Base-by-base conservation (phyloP, 225 moss, liverwort and hornwort genomes). In the Lunularia cruciata region DNA sequence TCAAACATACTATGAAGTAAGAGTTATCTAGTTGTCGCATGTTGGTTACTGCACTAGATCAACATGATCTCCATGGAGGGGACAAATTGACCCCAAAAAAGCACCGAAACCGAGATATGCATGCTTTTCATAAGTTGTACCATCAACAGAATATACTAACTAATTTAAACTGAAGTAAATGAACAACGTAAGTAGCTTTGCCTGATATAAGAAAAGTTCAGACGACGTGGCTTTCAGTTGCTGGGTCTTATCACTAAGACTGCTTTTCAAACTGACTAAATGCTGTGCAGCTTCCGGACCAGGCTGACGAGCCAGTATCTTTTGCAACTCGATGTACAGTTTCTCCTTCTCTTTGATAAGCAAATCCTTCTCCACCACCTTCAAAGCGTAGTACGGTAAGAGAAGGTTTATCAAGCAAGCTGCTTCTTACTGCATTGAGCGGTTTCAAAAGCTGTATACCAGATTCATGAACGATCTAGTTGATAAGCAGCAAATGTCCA, bases 161-260 rank as follows among this genome's bases (percentile, higher is more conserved):
- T 9, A 4, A 0, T 40, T 32, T 6, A 46, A 63, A 16, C n/a
- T 16, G 19, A 6, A 14, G 19, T 26, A n/a, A n/a, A 20, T 36
- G 26, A 42, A n/a, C 10, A 61, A 55, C 30, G 47, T 30, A 39
- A 57, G 56, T 60, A 47, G 30, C 26, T 10, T 34, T 70, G 72
- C 91, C 78, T 88, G 91, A 54, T 84, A 79, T 52, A 91, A 78
- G 36, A 68, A 78, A 34, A 88, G 80, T 67, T 91, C 88, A 13
- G 88, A 86, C 33, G 91, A 83, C 82, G 85, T 75, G 3, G 88
- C 91, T 79, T 91, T 91, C 60, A 91, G 64, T 70, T 91, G 91
- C 49, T 76, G 76, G 9, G 81, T 88, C 65, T 85, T 91, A 35
- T 78, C 78, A 60, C 69, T 72, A 26, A 87, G 68, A 59, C 39